These are phyloP conservation scores for Daldinia eschscholtzii DNA, from an alignment of 2,329 filamentous ascomycete species.

Conservation along the genomic window DNA sequence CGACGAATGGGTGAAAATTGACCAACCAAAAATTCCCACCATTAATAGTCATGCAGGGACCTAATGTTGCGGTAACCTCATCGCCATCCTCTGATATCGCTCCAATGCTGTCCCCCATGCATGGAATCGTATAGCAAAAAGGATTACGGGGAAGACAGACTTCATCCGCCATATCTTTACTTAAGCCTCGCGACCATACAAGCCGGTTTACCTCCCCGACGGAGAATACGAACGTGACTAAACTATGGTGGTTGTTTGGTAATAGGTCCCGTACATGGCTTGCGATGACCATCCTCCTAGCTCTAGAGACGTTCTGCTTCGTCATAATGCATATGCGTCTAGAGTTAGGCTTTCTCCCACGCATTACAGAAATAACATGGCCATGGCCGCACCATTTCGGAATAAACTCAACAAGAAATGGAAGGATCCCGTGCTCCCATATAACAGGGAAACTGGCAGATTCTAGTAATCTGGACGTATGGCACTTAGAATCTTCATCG, in stretches of 20 bases:
- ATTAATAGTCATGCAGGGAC: slow-evolving; percentile 56
- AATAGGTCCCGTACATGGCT: slow-evolving; percentile 59
- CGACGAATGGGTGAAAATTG: slow-evolving; percentile 60
- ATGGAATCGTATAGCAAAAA: slow-evolving; percentile 58
- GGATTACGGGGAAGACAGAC: slow-evolving; percentile 59
- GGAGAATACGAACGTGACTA: slow-evolving; percentile 56
- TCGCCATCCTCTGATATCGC: slow-evolving; percentile 49
- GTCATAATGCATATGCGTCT: slow-evolving; percentile 60
- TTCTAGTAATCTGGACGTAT: slow-evolving; percentile 52
- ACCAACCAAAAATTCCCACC: slow-evolving; percentile 58
- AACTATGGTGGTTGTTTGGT: slow-evolving; percentile 51
- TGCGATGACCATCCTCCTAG: slow-evolving; percentile 56
- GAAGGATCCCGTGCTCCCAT: slow-evolving; percentile 60
- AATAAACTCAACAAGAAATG: slow-evolving; percentile 59
- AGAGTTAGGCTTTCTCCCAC: slow-evolving; percentile 53
- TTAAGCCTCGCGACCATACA: slow-evolving; percentile 58
- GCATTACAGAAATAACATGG: slow-evolving; percentile 56
- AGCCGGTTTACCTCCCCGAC: slow-evolving; percentile 55
- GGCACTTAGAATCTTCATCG: slow-evolving; percentile 49
- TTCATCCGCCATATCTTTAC: slow-evolving; percentile 56
- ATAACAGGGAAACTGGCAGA: slow-evolving; percentile 56
- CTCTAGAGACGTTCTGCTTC: slow-evolving; percentile 51
- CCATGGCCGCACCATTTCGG: slow-evolving; percentile 58
- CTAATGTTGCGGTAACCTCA: slow-evolving; percentile 58
- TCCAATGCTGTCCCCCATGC: slow-evolving; percentile 62